These are phyloP conservation scores for Nepenthes alata DNA, from an alignment of 179 eudicot species.

Conservation along the genomic window DNA sequence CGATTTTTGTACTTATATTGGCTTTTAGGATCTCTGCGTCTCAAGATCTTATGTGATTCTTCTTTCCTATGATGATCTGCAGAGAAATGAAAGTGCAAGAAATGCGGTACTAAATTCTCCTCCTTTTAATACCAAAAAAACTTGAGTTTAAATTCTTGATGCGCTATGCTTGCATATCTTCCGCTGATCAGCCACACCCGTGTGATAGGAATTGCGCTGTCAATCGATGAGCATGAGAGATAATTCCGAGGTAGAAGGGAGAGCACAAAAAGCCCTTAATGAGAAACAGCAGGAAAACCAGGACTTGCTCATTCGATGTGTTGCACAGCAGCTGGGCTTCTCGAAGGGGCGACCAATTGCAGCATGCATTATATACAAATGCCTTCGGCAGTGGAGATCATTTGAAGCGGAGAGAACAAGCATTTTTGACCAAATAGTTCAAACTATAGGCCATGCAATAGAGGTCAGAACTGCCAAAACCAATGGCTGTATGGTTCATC, in stretches of 20 bases:
- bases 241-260: conserved; percentile 53
- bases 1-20: conserved; percentile 1
- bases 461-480: conserved; percentile 41
- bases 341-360: conserved; percentile 75
- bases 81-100: conserved; percentile 68
- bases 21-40: conserved; percentile 5
- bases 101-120: conserved; percentile 23
- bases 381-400: conserved; percentile 88
- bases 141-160: conserved; percentile 1
- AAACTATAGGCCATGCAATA: conserved; percentile 74
- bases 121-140: not conserved
- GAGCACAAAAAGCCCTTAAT: conserved; percentile 78
- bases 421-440: conserved; percentile 71
- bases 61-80: conserved; percentile 24
- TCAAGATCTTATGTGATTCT: conserved; percentile 5
- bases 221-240: conserved; percentile 48
- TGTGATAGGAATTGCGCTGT: conserved; percentile 49
- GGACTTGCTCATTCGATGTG: conserved; percentile 79
- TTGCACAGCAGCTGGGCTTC: conserved; percentile 80
- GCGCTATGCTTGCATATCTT: not conserved
- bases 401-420: conserved; percentile 88
- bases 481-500: conserved; percentile 4
- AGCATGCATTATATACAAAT: conserved; percentile 88
- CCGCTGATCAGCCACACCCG: conserved; percentile 9
- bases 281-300: conserved; percentile 91